Evolutionary conservation across 176 grass and related monocot genomes (phyloP).

Genomic region (Microstegium vimineum): DNA sequence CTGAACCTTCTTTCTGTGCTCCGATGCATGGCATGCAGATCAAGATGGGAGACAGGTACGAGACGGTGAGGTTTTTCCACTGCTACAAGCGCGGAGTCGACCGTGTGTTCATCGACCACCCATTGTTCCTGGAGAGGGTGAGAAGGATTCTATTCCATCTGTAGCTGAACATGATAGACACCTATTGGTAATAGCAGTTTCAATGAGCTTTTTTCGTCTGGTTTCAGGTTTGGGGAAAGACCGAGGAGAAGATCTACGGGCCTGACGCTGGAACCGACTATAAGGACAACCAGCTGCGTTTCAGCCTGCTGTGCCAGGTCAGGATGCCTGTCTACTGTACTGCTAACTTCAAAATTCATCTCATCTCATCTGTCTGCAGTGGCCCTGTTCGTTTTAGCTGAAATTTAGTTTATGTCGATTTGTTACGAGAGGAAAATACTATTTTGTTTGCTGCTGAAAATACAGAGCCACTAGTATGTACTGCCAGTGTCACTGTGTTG

Average conservation of each 20-base stretch:
- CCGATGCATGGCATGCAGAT: conserved; percentile 38
- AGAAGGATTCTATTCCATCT: not conserved
- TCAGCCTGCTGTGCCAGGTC: conserved; percentile 87
- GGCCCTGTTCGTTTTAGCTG: too few relatives aligned
- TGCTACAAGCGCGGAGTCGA: conserved; percentile 91
- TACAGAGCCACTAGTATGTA: too few relatives aligned
- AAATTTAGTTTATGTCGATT: too few relatives aligned
- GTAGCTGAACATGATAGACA: not conserved
- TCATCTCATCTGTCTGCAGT: not conserved
- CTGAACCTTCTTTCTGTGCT: not conserved
- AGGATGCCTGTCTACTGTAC: not conserved
- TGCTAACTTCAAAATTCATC: not conserved
- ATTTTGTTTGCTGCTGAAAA: too few relatives aligned
- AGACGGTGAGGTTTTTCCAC: conserved; percentile 90
- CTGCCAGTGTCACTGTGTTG: not conserved
- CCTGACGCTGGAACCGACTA: conserved; percentile 70
- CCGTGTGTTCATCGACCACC: conserved; percentile 92
- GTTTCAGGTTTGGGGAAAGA: conserved; percentile 91
- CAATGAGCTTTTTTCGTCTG: not conserved
- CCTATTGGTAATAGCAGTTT: not conserved
- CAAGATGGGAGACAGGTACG: conserved; percentile 53
- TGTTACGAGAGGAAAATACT: too few relatives aligned
- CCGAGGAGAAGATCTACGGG: conserved; percentile 91
- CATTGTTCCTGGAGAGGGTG: conserved; percentile 93
- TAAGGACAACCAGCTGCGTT: conserved; percentile 77